Base-by-base conservation (phyloP, 1,139 yeast genomes). In the Schizosaccharomyces versatilis region DNA sequence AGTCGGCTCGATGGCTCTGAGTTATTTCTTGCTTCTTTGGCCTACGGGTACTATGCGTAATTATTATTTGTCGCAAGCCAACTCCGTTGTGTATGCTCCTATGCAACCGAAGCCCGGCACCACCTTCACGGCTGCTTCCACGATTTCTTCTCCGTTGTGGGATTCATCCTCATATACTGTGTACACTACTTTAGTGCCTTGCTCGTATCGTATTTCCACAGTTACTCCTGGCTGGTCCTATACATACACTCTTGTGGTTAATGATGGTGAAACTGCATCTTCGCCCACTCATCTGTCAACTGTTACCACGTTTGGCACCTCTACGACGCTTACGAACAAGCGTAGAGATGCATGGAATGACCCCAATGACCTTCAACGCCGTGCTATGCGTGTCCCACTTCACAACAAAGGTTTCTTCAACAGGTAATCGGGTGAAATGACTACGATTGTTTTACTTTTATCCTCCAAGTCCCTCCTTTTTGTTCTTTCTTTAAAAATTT, bases 21-120 rank as follows among this genome's bases (percentile, higher is more conserved):
- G 41, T 14, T 12, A 12, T 17, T 24, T 44, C 32, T 7, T 44
- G 6, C 14, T 12, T 6, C 14, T 39, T 12, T 44, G 49, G 49
- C 49, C 49, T 8, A 44, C 49, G 10, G 49, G 49, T 19, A 44
- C 49, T 24, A 44, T 44, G 49, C 10, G 49, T 19, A 3, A 44
- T 24, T 44, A 36, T 32, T 44, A 44, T 44, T n/a, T 44, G 14
- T 10, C 19, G 14, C 49, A 44, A 7, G 5, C 41, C 14, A 39
- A 32, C n/a, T 32, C 38, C 8, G 12, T 12, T 2, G 10, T 44
- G 8, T 36, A 36, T 24, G 36, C 38, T 24, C 49, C 49, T 24
- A 44, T 44, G 36, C 49, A 44, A 24, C 36, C 10, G 36, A 19
- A 36, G 32, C 49, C 49, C 15, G 49, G 38, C 32, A 19, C 49